Base-by-base conservation (phyloP, 345 rosid species). In the Hibiscus mutabilis region DNA sequence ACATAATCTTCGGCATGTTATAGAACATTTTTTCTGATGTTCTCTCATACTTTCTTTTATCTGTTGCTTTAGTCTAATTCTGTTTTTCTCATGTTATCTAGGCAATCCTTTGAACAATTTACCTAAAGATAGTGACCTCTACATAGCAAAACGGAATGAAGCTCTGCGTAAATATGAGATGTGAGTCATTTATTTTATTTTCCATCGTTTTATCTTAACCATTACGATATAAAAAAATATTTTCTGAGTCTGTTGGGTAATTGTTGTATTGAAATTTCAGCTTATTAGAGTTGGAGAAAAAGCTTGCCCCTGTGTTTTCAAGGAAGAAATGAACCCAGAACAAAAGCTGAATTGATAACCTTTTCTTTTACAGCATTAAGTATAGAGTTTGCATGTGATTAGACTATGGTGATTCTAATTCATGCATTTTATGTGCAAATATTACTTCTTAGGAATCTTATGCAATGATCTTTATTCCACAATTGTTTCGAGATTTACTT, bases 101-200 rank as follows among this genome's bases (percentile, higher is more conserved):
- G 96, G 79, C 77, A 86, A 88, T 68, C 88, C 93, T 18, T 66
- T 87, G 83, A 86, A 74, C 83, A 82, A 84, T 76, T 75, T 90
- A 70, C 97, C 99, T 0, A 91, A 87, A 74, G 97, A 91, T 74
- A 86, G 97, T 75, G 97, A 95, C n/a, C 76, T 90, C 18, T 91
- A 91, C 67, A 16, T 74, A 19, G 78, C 90, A 47, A 95, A 91
- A 83, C 84, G 83, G 69, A 87, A 79, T 22, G 99, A 94, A 78
- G 97, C 99, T 15, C 62, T 79, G 62, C 96, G 75, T 67, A 94
- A 87, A 82, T 91, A 78, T 77, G 90, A 94, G 82, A 86, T 91
- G 99, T 91, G 78, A 86, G 96, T 84, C n/a, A 33, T 40, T 25
- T 61, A 19, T 31, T 9, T 60, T 19, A 31, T 66, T 57, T 25